Evolutionary conservation across 1,284 basidiomycete genomes (phyloP).

Genomic region (Wallemia mellicola): DNA sequence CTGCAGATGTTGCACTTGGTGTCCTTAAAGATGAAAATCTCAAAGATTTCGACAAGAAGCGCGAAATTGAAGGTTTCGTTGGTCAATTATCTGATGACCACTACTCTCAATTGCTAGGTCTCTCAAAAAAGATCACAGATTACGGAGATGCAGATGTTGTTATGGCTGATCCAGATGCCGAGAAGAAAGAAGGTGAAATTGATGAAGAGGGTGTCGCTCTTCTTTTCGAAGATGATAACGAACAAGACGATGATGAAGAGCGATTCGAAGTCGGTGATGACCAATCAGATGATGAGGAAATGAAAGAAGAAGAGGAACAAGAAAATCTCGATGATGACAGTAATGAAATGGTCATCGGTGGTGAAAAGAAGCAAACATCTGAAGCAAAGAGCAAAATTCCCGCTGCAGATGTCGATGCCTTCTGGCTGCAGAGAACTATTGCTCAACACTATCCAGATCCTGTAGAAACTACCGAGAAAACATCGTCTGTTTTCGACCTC

Average conservation of each 20-base stretch:
- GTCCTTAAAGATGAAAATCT: conserved; percentile 61
- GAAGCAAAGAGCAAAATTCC: conserved; percentile 32
- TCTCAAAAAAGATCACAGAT: conserved; percentile 90
- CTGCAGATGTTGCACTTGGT: conserved; percentile 71
- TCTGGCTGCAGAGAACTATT: conserved; percentile 92
- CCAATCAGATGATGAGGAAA: conserved; percentile 65
- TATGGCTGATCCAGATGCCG: conserved; percentile 38
- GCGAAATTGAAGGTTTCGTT: conserved; percentile 60
- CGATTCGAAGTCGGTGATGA: conserved; percentile 68
- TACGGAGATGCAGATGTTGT: conserved; percentile 64
- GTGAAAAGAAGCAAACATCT: conserved; percentile 8
- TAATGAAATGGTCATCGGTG: conserved; percentile 36
- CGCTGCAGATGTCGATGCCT: conserved; percentile 75
- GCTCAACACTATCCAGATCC: conserved; percentile 74
- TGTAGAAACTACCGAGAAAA: conserved; percentile 75
- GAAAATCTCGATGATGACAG: conserved; percentile 35
- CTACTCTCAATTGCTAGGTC: conserved; percentile 57
- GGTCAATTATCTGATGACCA: conserved; percentile 37
- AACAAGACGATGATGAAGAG: conserved; percentile 75
- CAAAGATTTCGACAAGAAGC: conserved; percentile 96
- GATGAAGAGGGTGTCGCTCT: conserved; percentile 23
- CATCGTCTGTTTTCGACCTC: conserved; percentile 52
- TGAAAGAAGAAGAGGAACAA: conserved; percentile 54
- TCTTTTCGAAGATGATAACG: conserved; percentile 22
- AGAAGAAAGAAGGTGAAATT: conserved; percentile 46